Base-by-base conservation (phyloP, 805 yeast species). In the Barnettozyma sucrosica region DNA sequence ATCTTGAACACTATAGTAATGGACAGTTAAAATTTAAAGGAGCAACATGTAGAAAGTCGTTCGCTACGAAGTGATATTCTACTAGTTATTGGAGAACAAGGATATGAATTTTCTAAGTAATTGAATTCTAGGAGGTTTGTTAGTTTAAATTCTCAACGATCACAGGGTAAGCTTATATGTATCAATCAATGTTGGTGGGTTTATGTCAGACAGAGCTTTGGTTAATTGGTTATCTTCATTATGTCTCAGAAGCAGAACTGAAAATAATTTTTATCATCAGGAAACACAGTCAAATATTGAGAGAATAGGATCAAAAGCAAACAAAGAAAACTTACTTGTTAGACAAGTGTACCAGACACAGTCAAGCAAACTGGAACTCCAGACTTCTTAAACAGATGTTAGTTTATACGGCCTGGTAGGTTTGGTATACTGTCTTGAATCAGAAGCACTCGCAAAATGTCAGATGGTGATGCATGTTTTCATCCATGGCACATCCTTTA, bases 391-490 rank as follows among this genome's bases (percentile, higher is more conserved):
- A 5, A 3, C 11, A 28, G 16, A 28, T 11, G 32, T 28, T 28
- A 28, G 32, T 28, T 28, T 28, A 13, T 13, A 28, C 4, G 13
- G 32, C 14, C 32, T 28, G n/a, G n/a, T n/a, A 11, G 14, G 32
- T 9, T 11, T 9, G 13, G 32, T 13, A 3, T 3, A 26, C 4
- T 13, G 11, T 34, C 21, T 34, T 34, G 11, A 34, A 34, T 34
- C 21, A 34, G 37, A 11, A 9, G 21, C 36, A 46, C 4, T 33
- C 20, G 40, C 45, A 38, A 33, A 47, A 48, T 57, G 63, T 87
- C 96, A 88, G 96, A 85, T 88, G 96, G 96, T 88, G 95, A 88
- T 88, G 96, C 96, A 88, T 88, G 96, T 80, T 69, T 54, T 71
- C 71, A 78, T 82, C 86, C 85, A 70, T 69, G 85, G 93, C 83